A percentile compares a stretch with the other conserved stretches of the same genome.
phyloP scores from a whole-genome alignment of 768 basidiomycete species.

The Hygrophoropsis aurantiaca region DNA sequence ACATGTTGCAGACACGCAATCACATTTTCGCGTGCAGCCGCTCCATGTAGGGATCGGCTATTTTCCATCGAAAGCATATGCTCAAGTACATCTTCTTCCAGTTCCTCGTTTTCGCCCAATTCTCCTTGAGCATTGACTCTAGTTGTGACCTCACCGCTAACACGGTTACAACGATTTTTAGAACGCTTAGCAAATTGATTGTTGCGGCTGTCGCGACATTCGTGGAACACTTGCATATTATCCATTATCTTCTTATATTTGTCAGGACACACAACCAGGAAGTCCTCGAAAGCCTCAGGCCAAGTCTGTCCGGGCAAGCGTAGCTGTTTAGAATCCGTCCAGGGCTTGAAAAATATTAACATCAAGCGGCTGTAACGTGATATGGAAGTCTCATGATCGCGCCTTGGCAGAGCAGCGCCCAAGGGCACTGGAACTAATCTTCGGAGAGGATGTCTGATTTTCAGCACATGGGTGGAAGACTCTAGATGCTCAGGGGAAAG shows the following conservation, averaged over 20 bases:
- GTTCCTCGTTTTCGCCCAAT: no score
- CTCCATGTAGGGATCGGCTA: no score
- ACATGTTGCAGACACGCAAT: no score
- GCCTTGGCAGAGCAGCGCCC: slow-evolving; percentile 32
- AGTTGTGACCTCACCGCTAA: no score
- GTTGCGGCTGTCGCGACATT: slow-evolving; percentile 36
- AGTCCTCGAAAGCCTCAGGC: slow-evolving; percentile 28
- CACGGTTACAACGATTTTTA: neutral
- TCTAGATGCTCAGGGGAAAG: slow-evolving; percentile 20
- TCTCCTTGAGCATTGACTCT: no score
- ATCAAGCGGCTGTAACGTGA: slow-evolving; percentile 33
- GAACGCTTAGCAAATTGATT: slow-evolving; percentile 24
- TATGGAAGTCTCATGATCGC: slow-evolving; percentile 17
- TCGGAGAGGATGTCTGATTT: neutral
- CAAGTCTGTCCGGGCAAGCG: slow-evolving; percentile 16
- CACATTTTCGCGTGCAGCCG: no score
- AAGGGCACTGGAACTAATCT: slow-evolving; percentile 32
- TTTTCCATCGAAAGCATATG: no score
- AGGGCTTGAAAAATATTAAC: slow-evolving; percentile 45
- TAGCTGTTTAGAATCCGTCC: slow-evolving; percentile 30
- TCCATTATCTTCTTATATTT: slow-evolving; percentile 20
- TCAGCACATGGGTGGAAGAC: slow-evolving; percentile 15
- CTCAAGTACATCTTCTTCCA: no score
- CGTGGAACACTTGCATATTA: slow-evolving; percentile 44
- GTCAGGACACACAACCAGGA: slow-evolving; percentile 2